Conservation (phyloP, 2,329 filamentous ascomycete species). For the Botrytis tulipae region DNA sequence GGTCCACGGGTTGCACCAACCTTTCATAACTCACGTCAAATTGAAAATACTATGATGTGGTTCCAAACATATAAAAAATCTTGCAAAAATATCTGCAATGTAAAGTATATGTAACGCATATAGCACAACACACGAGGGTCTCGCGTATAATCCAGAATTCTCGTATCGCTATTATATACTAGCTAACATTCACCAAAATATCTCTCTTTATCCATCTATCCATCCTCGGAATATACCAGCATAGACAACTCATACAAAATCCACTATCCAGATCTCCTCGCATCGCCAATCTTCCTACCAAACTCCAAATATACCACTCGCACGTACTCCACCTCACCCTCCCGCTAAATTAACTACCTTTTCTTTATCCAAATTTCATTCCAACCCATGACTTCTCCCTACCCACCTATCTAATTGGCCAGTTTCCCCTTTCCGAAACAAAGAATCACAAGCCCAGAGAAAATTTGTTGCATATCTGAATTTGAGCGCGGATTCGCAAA, state of each 20-base stretch:
- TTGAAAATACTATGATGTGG: not conserved
- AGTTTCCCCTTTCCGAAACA: not conserved
- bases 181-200: not conserved
- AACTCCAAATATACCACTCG: not conserved
- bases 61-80: not conserved
- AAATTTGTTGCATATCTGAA: constrained; percentile 1
- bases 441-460: not conserved
- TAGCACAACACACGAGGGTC: not conserved
- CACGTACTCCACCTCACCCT: not conserved
- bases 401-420: not conserved
- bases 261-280: not conserved
- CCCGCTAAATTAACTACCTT: not conserved
- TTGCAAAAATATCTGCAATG: not conserved
- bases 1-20: too few relatives aligned
- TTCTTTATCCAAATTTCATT: not conserved
- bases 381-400: not conserved
- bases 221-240: not conserved
- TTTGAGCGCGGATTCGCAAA: not conserved
- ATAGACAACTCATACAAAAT: not conserved
- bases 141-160: not conserved
- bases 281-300: not conserved
- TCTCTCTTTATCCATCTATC: not conserved
- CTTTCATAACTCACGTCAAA: not conserved
- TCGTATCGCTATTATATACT: too few relatives aligned
- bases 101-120: not conserved